Evolutionary conservation across 2,329 filamentous ascomycete genomes (phyloP), one percentile per base, ranked within the genome.

Genomic region (Colletotrichum spinosum): DNA sequence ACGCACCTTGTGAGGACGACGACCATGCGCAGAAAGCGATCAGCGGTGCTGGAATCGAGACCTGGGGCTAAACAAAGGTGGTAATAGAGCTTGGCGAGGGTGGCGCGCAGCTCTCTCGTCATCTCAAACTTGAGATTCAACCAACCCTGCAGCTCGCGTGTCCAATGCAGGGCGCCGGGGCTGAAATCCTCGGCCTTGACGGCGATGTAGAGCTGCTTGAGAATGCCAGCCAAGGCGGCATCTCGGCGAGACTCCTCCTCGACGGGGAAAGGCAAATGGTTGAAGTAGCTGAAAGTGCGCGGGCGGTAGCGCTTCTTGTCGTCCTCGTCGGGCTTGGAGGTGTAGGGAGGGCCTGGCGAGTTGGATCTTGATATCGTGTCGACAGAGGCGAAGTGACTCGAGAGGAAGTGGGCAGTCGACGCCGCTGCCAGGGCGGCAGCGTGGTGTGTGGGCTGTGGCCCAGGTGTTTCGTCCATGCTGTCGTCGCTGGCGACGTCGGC

Each of bases 111-210:
- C 75, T 91, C 90, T 72, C 92, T 89, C 52, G 93, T 93, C 76
- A 97, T 93, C 80, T 99, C 95, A 76, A 99, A 99, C 84, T 99
- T 99, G 78, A 99, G 88, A 58, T 91, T 92, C 70, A 99, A 85
- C 96, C 97, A 99, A 78, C 92, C 93, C 75, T 94, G 89, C 52
- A 99, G 90, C 86, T 99, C 96, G 70, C 95, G 90, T 13, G 96
- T 97, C 96, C 96, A 99, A 79, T 99, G 95, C 67, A 97, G 85
- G 35, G 95, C 96, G 39, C 96, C 96, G 0, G 95, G 93, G 33
- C 92, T 90, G 78, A 98, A 98, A 78, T 99, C 96, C 70, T 97
- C 94, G 4, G 96, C 91, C 75, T 94, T 91, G 69, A 99, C 85
- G 62, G 95, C 88, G 71, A 97, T 92, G 77, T 97, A 98, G 37